Conservation (phyloP, 2,329 filamentous ascomycete genomes). For the Drechslerella dactyloides region DNA sequence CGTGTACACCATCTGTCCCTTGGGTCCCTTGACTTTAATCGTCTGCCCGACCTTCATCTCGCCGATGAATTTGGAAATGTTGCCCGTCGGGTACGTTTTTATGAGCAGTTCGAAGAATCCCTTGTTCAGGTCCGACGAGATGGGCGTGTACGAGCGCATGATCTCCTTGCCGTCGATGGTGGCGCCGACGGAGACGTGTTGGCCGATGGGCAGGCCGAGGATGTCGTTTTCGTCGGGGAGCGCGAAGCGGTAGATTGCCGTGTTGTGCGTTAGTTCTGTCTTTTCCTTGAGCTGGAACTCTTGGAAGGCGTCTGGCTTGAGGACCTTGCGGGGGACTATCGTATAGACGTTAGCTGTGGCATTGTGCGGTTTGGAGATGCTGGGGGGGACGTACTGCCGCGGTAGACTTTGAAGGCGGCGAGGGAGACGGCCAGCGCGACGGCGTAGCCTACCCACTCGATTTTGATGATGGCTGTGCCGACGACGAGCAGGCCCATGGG, state of each 20-base stretch:
- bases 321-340: conserved; percentile 76
- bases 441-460: conserved; percentile 76
- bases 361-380: conserved; percentile 1
- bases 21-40: conserved; percentile 90
- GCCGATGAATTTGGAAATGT: conserved; percentile 93
- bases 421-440: conserved; percentile 70
- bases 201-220: conserved; percentile 94
- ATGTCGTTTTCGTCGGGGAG: conserved; percentile 79
- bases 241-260: conserved; percentile 95
- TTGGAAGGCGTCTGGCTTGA: conserved; percentile 87
- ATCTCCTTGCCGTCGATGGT: conserved; percentile 84
- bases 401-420: conserved; percentile 74
- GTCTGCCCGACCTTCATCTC: conserved; percentile 80
- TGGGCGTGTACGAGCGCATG: conserved; percentile 88
- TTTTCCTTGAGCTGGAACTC: conserved; percentile 93
- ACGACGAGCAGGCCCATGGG: conserved; percentile 79
- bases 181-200: conserved; percentile 96
- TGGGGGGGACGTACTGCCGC: conserved; percentile 68
- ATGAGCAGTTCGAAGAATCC: conserved; percentile 96
- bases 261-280: conserved; percentile 95
- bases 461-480: conserved; percentile 78
- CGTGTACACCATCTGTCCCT: conserved; percentile 96
- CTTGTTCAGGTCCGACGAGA: conserved; percentile 79
- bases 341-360: neutral
- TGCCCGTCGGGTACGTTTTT: conserved; percentile 96